Percentiles rank a stretch among this genome's conserved stretches.
phyloP scores from a whole-genome alignment of 2,329 filamentous ascomycete species.

The Colletotrichum sp. region DNA sequence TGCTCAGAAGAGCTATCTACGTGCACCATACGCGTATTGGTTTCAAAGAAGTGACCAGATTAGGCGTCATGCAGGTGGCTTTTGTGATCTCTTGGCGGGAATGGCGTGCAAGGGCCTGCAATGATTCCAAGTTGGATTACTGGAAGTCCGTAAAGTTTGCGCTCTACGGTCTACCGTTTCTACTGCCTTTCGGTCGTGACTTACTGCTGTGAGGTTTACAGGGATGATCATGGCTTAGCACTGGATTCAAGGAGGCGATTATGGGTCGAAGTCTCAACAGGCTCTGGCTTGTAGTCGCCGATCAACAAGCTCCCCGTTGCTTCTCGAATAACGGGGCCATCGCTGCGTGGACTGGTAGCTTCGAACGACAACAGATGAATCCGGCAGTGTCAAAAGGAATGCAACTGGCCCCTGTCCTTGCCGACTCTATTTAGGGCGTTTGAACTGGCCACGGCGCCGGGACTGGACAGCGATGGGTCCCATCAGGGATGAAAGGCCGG shows the following conservation, averaged over 20 bases:
- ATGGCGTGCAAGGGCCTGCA: not conserved
- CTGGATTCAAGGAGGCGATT: not conserved
- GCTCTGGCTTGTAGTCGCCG: not conserved
- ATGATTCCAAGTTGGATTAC: not conserved
- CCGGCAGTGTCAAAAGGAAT: not conserved
- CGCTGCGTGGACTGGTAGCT: not conserved
- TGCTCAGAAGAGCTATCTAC: not conserved
- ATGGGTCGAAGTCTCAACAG: not conserved
- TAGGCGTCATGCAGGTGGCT: not conserved
- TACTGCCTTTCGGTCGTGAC: not conserved
- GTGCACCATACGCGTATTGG: not conserved
- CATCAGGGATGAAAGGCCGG: not conserved
- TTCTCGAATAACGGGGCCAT: not conserved
- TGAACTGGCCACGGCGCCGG: not conserved
- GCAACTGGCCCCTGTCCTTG: not conserved
- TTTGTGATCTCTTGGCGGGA: not conserved
- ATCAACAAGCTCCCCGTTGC: not conserved
- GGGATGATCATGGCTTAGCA: not conserved
- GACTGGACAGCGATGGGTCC: not conserved
- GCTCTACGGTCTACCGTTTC: not conserved
- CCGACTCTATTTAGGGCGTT: not conserved
- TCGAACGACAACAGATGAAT: not conserved
- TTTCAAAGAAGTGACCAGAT: not conserved
- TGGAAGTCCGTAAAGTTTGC: not conserved
- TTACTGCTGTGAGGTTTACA: not conserved